Evolutionary conservation across 768 basidiomycete genomes (phyloP).

Genomic region (Leucocoprinus leucothites): DNA sequence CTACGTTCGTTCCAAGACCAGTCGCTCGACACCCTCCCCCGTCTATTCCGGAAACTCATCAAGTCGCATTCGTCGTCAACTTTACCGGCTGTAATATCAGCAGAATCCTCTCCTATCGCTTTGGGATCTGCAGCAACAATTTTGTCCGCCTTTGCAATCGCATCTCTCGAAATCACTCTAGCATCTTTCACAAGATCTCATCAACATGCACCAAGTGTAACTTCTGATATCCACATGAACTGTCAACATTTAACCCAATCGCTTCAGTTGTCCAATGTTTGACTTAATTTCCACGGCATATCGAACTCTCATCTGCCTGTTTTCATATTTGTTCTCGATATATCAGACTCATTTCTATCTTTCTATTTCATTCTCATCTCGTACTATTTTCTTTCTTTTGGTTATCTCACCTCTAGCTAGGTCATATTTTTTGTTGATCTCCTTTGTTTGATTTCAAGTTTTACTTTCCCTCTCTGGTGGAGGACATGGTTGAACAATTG

Average conservation of each 20-base stretch:
- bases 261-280: neutral
- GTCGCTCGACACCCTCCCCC: neutral
- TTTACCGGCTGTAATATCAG: conserved; percentile 7
- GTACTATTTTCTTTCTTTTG: neutral
- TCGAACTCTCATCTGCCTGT: conserved; percentile 11
- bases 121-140: neutral
- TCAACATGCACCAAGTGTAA: conserved; percentile 8
- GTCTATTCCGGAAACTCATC: neutral
- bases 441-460: neutral
- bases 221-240: conserved; percentile 8
- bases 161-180: conserved; percentile 5
- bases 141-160: neutral
- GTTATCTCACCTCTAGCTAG: conserved; percentile 9
- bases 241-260: conserved; percentile 7
- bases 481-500: neutral
- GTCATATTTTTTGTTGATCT: neutral
- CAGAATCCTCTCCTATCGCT: neutral
- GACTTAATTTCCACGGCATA: conserved; percentile 10
- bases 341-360: neutral
- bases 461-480: neutral
- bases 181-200: conserved; percentile 9
- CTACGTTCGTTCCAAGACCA: neutral
- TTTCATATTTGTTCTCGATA: conserved; percentile 7
- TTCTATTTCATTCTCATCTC: conserved; percentile 5
- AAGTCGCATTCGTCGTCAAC: neutral